phyloP scores from a whole-genome alignment of 1,139 yeast genomes.

The Citeromyces hawaiiensis region DNA sequence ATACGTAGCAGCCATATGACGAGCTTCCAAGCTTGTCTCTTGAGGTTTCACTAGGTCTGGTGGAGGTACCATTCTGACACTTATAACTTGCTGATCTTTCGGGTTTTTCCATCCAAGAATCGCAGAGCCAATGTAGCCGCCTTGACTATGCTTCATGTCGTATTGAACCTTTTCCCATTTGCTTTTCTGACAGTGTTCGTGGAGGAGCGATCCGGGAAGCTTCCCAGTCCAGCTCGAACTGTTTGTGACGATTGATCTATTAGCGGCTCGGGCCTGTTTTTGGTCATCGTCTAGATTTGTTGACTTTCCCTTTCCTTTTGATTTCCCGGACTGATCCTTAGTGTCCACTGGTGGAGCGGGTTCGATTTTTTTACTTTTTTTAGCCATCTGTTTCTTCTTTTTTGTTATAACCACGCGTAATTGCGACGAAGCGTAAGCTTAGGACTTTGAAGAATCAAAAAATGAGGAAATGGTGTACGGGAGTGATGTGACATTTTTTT shows the following conservation, averaged over 20 bases:
- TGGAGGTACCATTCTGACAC: slow-evolving; percentile 52
- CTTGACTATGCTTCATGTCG: slow-evolving; percentile 43
- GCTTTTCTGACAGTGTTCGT: slow-evolving; percentile 78
- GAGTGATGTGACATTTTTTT: no score
- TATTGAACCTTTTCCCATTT: slow-evolving; percentile 84
- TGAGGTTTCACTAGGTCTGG: slow-evolving; percentile 38
- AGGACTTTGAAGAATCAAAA: no score
- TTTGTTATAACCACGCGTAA: no score
- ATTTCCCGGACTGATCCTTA: slow-evolving; percentile 2
- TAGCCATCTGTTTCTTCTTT: slow-evolving; percentile 9
- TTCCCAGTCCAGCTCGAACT: slow-evolving; percentile 86
- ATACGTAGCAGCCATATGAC: slow-evolving; percentile 83
- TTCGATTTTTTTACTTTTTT: slow-evolving; percentile 7
- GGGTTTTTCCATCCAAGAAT: slow-evolving; percentile 53
- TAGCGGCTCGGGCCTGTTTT: slow-evolving; percentile 7
- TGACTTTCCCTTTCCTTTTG: neutral
- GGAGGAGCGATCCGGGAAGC: slow-evolving; percentile 72
- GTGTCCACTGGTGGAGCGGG: slow-evolving; percentile 2
- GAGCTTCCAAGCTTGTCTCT: slow-evolving; percentile 76
- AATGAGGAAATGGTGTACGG: no score
- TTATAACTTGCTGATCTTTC: slow-evolving; percentile 56
- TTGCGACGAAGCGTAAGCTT: no score
- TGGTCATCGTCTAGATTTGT: neutral
- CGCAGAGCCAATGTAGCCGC: slow-evolving; percentile 51
- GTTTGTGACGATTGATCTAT: slow-evolving; percentile 36